phyloP scores from a whole-genome alignment of 192 early-diverging fungal species.

The Linnemannia schmuckeri region DNA sequence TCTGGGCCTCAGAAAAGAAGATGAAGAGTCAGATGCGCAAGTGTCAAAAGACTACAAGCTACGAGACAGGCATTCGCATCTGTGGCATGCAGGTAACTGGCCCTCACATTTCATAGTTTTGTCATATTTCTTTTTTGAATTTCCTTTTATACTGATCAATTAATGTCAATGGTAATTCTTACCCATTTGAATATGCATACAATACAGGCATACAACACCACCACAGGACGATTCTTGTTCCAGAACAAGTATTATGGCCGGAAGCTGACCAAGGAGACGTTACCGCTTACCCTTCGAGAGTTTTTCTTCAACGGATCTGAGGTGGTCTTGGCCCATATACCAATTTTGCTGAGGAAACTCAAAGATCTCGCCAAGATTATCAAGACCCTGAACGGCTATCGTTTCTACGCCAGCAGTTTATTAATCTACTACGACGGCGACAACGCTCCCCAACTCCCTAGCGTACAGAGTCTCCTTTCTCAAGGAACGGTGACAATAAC shows the following conservation, averaged over 20 bases:
- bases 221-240: slow-evolving; percentile 80
- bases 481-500: background rate
- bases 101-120: background rate
- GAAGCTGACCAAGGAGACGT: slow-evolving; percentile 81
- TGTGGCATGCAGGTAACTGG: slow-evolving; percentile 95
- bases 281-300: slow-evolving; percentile 80
- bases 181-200: background rate
- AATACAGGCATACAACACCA: slow-evolving; percentile 83
- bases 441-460: slow-evolving; percentile 14
- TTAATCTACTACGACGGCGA: slow-evolving; percentile 94
- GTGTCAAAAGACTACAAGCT: slow-evolving; percentile 93
- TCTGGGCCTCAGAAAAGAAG: slow-evolving; percentile 88
- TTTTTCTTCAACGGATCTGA: slow-evolving; percentile 90
- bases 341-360: slow-evolving; percentile 82
- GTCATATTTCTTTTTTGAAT: slow-evolving; percentile 17
- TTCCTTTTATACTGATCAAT: slow-evolving; percentile 22
- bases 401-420: slow-evolving; percentile 93
- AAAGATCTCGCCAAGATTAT: slow-evolving; percentile 82
- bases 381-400: slow-evolving; percentile 79
- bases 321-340: slow-evolving; percentile 84
- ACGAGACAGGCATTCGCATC: slow-evolving; percentile 91
- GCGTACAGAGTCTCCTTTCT: background rate
- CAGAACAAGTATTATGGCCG: slow-evolving; percentile 98
- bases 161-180: background rate
- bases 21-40: slow-evolving; percentile 90